Conservation (phyloP, 176 grass and related monocot species). For the Triticum monococcum region DNA sequence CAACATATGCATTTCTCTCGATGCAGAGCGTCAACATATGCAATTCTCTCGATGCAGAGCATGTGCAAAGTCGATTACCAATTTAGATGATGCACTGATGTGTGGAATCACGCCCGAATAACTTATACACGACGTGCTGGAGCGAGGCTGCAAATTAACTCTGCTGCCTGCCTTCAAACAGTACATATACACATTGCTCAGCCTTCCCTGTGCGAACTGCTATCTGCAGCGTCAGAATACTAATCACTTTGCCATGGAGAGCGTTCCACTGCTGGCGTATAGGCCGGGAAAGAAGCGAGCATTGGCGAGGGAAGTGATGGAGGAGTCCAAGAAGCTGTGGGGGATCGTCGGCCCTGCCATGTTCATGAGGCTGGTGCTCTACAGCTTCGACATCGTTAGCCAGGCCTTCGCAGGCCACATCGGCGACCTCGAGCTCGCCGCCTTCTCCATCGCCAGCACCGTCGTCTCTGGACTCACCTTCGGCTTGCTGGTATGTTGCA, state of each 20-base stretch:
- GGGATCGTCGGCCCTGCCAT: conserved; percentile 26
- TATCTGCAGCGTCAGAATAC: background rate
- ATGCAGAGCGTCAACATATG: no score
- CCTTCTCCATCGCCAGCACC: conserved; percentile 54
- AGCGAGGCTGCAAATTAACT: no score
- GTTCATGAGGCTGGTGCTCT: conserved; percentile 27
- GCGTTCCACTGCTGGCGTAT: conserved; percentile 1
- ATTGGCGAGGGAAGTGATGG: background rate
- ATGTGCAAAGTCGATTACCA: no score
- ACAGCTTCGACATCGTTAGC: conserved; percentile 38
- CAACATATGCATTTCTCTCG: no score
- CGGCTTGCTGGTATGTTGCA: conserved; percentile 37
- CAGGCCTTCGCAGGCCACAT: conserved; percentile 57
- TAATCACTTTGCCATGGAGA: background rate
- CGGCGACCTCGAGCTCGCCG: conserved; percentile 41
- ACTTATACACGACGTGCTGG: no score
- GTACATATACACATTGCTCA: background rate
- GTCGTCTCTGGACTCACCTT: conserved; percentile 53
- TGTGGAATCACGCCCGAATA: no score
- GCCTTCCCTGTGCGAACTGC: background rate
- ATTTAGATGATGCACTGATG: no score
- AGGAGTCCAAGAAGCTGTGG: conserved; percentile 40
- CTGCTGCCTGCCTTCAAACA: background rate
- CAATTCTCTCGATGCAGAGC: no score
- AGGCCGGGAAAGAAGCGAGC: background rate